Base-by-base conservation (phyloP, 108 stramenopile genomes). In the Cyclotella baltica region DNA sequence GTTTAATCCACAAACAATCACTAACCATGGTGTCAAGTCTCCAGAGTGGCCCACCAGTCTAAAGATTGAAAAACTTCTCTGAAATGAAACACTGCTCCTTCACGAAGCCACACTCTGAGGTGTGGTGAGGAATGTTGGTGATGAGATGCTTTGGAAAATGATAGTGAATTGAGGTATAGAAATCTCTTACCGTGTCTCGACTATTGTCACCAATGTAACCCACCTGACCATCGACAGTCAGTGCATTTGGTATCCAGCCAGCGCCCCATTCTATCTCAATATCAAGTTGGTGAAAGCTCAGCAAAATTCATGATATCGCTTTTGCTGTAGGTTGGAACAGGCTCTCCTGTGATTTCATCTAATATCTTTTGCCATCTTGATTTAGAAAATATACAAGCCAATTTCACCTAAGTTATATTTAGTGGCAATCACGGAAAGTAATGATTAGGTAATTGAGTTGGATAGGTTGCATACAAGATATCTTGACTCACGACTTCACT, bases 241-340 rank as follows among this genome's bases (percentile, higher is more conserved):
- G 48, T 52, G 50, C 38, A 59, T 79, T 79, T 22, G 40, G 11
- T 15, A 66, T 63, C 31, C 35, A 73, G 18, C 22, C 48, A 16
- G 30, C 10, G 0, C 23, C 50, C 62, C 62, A 74, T 0, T 63
- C 62, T 2, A 56, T 30, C 25, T 74, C 73, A n/a, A 70, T 56
- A 40, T 70, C 57, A 81, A 81, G 59, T 73, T 66, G 19, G 80
- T 81, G 48, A 64, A 81, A 20, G 57, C 80, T 22, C 80, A 27
- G 80, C 11, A 59, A 75, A 75, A 52, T 61, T 77, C 59, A 82
- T 59, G 63, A 88, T 79, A 55, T 86, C 86, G 3, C 79, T 83
- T 40, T 85, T 80, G 8, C 62, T 62, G 57, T 88, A 88, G 1
- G 79, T 72, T 4, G 62, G 59, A 16, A 74, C 38, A 30, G 66